These are phyloP conservation scores for Piper betle DNA, from an alignment of 164 flowering plant species.

Conservation along the genomic window DNA sequence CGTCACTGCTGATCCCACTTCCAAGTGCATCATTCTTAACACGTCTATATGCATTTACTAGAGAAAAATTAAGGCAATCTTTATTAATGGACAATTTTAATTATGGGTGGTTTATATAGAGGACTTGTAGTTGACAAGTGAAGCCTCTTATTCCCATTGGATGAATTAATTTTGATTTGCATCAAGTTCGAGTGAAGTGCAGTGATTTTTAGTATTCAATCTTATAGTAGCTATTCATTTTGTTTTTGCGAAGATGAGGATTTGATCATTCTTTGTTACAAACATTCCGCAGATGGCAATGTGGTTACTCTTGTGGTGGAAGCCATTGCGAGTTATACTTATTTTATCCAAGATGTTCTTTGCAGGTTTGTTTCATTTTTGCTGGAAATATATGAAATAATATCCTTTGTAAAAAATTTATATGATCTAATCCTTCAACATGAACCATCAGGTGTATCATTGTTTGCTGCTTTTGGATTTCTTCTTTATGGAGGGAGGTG, in stretches of 20 bases:
- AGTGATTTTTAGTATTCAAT: too few species aligned
- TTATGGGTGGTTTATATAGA: background rate
- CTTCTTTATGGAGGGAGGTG: slow-evolving; percentile 98
- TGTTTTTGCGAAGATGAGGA: background rate
- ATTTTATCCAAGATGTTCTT: slow-evolving; percentile 79
- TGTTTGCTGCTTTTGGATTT: slow-evolving; percentile 90
- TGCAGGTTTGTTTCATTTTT: slow-evolving; percentile 38
- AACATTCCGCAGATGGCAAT: slow-evolving; percentile 44
- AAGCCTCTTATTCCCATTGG: background rate
- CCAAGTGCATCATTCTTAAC: too few species aligned
- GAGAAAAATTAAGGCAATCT: background rate
- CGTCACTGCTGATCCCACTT: too few species aligned
- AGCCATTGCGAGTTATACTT: slow-evolving; percentile 39
- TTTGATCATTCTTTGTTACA: slow-evolving; percentile 6
- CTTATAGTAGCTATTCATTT: too few species aligned
- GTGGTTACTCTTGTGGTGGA: slow-evolving; percentile 91
- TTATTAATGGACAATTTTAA: background rate
- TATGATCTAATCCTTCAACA: slow-evolving; percentile 4
- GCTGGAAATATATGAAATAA: background rate
- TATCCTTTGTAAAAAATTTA: background rate
- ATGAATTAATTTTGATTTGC: background rate
- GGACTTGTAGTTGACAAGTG: background rate
- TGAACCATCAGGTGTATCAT: slow-evolving; percentile 58
- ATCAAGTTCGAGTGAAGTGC: background rate
- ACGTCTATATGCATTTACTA: too few species aligned